Evolutionary conservation across 306 rosid genomes (phyloP).

Genomic region (Calophaca sinica): DNA sequence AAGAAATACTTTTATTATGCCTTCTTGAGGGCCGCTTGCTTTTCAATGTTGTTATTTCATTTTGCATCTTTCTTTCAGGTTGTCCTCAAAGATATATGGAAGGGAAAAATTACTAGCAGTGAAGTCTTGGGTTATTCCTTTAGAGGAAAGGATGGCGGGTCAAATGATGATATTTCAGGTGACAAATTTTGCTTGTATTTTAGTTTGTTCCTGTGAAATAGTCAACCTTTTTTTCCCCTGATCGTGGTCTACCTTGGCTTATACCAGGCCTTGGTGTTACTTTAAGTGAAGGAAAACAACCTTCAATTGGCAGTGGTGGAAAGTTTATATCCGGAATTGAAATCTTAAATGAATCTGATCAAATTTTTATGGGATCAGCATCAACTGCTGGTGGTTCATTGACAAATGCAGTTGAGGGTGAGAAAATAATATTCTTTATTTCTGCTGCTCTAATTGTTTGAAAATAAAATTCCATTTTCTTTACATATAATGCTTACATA

Average conservation of each 20-base stretch:
- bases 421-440: constrained; percentile 36
- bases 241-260: constrained; percentile 17
- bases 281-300: constrained; percentile 49
- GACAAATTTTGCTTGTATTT: constrained; percentile 26
- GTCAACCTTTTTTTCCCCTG: constrained; percentile 8
- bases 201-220: neutral
- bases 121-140: constrained; percentile 50
- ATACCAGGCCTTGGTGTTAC: constrained; percentile 47
- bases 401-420: constrained; percentile 54
- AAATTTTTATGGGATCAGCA: constrained; percentile 37
- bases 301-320: constrained; percentile 41
- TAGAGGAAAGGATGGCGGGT: constrained; percentile 54
- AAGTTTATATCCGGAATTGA: constrained; percentile 38
- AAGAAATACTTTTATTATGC: neutral
- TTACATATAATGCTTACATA: constrained; percentile 9
- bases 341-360: constrained; percentile 46
- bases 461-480: constrained; percentile 28
- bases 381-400: constrained; percentile 45
- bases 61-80: constrained; percentile 54
- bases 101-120: constrained; percentile 63
- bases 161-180: constrained; percentile 55
- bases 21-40: neutral
- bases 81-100: constrained; percentile 64
- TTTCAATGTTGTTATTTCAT: constrained; percentile 17
- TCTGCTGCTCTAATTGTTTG: constrained; percentile 10